Percentiles rank a stretch among this genome's conserved stretches.
phyloP scores from a whole-genome alignment of 2,329 filamentous ascomycete species.

The Nemania serpens region DNA sequence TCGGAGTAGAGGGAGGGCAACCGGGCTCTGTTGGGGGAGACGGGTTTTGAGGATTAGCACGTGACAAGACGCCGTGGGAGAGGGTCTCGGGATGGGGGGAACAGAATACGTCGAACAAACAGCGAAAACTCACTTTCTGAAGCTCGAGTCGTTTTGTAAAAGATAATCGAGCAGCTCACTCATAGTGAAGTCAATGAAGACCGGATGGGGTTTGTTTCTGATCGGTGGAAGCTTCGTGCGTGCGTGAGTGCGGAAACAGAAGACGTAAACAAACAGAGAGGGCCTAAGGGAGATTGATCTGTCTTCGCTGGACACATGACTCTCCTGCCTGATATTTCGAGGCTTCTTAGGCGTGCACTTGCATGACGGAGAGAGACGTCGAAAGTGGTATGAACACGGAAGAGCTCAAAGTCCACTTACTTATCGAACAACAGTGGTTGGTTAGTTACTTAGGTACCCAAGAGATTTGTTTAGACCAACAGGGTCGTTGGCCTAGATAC shows the following conservation, averaged over 20 bases:
- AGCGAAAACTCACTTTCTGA: conserved; percentile 55
- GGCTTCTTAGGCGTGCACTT: not conserved
- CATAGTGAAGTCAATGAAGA: conserved; percentile 49
- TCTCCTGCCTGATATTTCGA: not conserved
- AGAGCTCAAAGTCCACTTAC: conserved; percentile 13
- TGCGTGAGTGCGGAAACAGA: too few species aligned
- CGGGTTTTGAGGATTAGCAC: conserved; percentile 1
- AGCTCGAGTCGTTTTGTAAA: conserved; percentile 63
- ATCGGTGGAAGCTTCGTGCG: not conserved
- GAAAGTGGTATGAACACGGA: conserved; percentile 7
- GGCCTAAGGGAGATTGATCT: too few species aligned
- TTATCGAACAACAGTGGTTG: conserved; percentile 16
- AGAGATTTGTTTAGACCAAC: too few species aligned
- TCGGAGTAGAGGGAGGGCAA: conserved; percentile 88
- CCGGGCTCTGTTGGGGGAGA: conserved; percentile 62
- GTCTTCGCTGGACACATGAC: not conserved
- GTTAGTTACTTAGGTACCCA: not conserved
- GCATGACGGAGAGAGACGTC: not conserved
- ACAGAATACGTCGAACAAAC: too few species aligned
- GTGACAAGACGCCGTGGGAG: not conserved
- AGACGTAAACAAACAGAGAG: too few species aligned
- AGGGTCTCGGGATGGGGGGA: not conserved
- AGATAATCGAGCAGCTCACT: conserved; percentile 72
- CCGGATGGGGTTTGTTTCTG: not conserved
- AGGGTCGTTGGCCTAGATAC: too few species aligned